Percentiles rank a stretch among this genome's conserved stretches.
Conservation (phyloP, 2,329 filamentous ascomycete genomes). For the Talaromyces sp. region DNA sequence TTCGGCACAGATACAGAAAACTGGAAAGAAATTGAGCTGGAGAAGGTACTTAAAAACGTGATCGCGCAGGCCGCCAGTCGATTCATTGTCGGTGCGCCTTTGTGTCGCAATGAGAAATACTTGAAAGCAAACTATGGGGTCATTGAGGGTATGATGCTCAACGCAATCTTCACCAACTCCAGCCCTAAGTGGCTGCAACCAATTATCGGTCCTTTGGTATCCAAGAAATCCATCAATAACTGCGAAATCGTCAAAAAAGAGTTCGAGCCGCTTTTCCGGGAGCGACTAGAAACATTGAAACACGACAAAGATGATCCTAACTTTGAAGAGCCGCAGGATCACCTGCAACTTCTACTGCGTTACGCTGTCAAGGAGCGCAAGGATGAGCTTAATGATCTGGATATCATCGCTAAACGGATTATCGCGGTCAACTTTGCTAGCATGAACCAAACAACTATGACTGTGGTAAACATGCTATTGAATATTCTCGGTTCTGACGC, state of each 20-base stretch:
- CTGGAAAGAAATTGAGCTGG: slow-evolving; percentile 21
- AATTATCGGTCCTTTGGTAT: slow-evolving; percentile 22
- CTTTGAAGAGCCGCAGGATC: slow-evolving; percentile 31
- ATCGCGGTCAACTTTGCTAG: slow-evolving; percentile 19
- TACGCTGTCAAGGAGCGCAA: slow-evolving; percentile 36
- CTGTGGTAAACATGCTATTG: slow-evolving; percentile 36
- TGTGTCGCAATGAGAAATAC: slow-evolving; percentile 17
- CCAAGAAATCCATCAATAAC: neutral
- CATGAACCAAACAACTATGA: slow-evolving; percentile 36
- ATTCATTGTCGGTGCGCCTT: slow-evolving; percentile 23
- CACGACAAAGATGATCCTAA: slow-evolving; percentile 14
- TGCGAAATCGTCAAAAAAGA: neutral
- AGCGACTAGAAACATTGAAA: neutral
- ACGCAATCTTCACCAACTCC: neutral
- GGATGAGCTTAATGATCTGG: slow-evolving; percentile 26
- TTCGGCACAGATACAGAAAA: slow-evolving; percentile 19
- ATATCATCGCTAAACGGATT: slow-evolving; percentile 18
- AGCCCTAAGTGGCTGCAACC: slow-evolving; percentile 28
- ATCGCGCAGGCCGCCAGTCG: slow-evolving; percentile 23
- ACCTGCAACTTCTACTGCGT: slow-evolving; percentile 40
- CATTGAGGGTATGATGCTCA: neutral
- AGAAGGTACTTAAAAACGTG: slow-evolving; percentile 21
- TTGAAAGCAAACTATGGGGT: neutral
- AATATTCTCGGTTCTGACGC: slow-evolving; percentile 33
- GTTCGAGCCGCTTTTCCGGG: neutral